A percentile compares a stretch with the other conserved stretches of the same genome.
Evolutionary conservation across 2,329 filamentous ascomycete genomes (phyloP).

Genomic region (Clonostachys sp.): DNA sequence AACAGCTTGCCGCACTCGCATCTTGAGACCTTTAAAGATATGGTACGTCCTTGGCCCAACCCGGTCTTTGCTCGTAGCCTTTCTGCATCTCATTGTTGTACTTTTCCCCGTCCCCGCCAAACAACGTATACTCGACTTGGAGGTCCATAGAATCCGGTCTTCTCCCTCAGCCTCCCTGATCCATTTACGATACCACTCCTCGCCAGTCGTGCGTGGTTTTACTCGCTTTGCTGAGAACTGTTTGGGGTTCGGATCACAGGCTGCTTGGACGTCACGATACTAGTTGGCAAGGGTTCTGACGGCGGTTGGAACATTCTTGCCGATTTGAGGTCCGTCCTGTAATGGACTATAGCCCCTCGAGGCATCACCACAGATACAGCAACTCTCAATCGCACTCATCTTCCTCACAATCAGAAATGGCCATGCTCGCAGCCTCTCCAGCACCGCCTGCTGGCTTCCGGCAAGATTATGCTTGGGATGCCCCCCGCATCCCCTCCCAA

Average conservation of each 20-base stretch:
- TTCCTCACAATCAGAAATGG: conserved; percentile 34
- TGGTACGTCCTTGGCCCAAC: conserved; percentile 1
- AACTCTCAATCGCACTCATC: conserved; percentile 15
- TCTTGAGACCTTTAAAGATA: conserved; percentile 3
- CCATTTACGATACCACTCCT: no score
- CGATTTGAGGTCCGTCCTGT: conserved; percentile 8
- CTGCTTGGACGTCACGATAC: not conserved
- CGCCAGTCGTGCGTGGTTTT: no score
- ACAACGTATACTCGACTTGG: not conserved
- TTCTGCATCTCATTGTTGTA: not conserved
- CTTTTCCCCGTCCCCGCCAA: not conserved
- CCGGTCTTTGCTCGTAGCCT: no score
- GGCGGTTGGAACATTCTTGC: not conserved
- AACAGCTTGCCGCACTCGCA: not conserved
- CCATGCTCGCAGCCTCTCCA: conserved; percentile 39
- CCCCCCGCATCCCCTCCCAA: conserved; percentile 12
- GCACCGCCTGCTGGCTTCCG: conserved; percentile 33
- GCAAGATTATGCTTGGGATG: conserved; percentile 32
- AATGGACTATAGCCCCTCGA: conserved; percentile 35
- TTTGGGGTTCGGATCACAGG: not conserved
- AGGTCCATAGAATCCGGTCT: not conserved
- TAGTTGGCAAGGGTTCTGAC: not conserved
- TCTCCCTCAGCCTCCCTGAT: no score
- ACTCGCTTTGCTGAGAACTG: not conserved
- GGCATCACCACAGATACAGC: conserved; percentile 15